phyloP scores from a whole-genome alignment of 352 stramenopile species.

The Phytopythium chamaehyphon region DNA sequence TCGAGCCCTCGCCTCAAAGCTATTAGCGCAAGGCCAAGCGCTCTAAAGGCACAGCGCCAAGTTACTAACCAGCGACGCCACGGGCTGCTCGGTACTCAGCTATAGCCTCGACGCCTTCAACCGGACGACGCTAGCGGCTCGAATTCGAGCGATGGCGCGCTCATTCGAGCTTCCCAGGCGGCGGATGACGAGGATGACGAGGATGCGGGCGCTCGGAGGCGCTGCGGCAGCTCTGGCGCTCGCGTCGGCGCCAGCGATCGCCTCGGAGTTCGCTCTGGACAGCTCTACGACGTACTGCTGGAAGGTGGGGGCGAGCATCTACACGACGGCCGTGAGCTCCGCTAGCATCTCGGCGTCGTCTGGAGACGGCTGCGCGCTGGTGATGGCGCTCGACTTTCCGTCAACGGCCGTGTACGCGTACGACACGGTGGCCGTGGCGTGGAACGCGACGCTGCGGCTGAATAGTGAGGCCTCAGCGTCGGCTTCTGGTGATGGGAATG shows the following conservation, averaged over 20 bases:
- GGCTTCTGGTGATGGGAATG: constrained; percentile 14
- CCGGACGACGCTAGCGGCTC: background rate
- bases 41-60: no score
- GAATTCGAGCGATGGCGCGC: background rate
- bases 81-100: no score
- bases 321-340: constrained; percentile 40
- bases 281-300: constrained; percentile 59
- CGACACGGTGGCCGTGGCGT: constrained; percentile 56
- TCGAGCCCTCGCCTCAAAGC: no score
- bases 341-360: constrained; percentile 29
- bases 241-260: constrained; percentile 12
- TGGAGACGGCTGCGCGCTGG: constrained; percentile 45
- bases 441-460: constrained; percentile 53
- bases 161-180: background rate
- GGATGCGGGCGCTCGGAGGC: constrained; percentile 1
- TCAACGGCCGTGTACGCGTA: constrained; percentile 43
- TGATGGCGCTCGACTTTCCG: constrained; percentile 39
- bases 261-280: constrained; percentile 23
- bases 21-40: no score
- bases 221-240: constrained; percentile 2
- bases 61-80: no score
- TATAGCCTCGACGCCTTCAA: no score
- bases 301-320: constrained; percentile 51
- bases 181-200: constrained; percentile 4
- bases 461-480: no score